phyloP scores from a whole-genome alignment of 1,139 yeast genomes.

The Debaryomyces subglobosus region DNA sequence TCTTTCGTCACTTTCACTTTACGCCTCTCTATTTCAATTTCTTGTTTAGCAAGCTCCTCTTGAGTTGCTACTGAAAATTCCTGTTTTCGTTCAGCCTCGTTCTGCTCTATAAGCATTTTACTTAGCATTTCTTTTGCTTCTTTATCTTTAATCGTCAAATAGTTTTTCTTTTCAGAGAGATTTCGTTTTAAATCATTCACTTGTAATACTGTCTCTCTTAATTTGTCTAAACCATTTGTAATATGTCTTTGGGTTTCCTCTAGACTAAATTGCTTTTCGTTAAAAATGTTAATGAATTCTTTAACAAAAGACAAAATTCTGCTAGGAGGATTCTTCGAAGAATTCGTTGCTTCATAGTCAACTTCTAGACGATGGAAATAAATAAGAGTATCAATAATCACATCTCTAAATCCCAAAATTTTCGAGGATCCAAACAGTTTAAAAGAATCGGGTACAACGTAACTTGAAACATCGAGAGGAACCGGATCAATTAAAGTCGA shows the following conservation, averaged over 20 bases:
- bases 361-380: constrained; percentile 41
- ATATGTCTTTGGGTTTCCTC: constrained; percentile 76
- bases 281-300: constrained; percentile 50
- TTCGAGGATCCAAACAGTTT: constrained; percentile 18
- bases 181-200: constrained; percentile 62
- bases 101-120: constrained; percentile 83
- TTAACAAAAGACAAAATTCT: constrained; percentile 56
- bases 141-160: constrained; percentile 56
- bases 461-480: constrained; percentile 56
- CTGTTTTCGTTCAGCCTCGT: constrained; percentile 88
- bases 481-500: constrained; percentile 40
- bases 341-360: constrained; percentile 15
- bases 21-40: constrained; percentile 59
- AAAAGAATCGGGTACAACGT: constrained; percentile 30
- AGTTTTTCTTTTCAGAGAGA: constrained; percentile 56
- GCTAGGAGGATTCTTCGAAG: constrained; percentile 38
- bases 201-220: constrained; percentile 75
- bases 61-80: constrained; percentile 84
- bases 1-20: constrained; percentile 60
- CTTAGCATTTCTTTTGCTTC: constrained; percentile 76
- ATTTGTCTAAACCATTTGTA: constrained; percentile 70
- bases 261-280: constrained; percentile 47
- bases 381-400: constrained; percentile 51
- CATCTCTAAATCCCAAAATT: constrained; percentile 43
- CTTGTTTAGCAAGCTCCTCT: constrained; percentile 69